phyloP scores from a whole-genome alignment of 495 filamentous ascomycete species.

The Podospora comata region DNA sequence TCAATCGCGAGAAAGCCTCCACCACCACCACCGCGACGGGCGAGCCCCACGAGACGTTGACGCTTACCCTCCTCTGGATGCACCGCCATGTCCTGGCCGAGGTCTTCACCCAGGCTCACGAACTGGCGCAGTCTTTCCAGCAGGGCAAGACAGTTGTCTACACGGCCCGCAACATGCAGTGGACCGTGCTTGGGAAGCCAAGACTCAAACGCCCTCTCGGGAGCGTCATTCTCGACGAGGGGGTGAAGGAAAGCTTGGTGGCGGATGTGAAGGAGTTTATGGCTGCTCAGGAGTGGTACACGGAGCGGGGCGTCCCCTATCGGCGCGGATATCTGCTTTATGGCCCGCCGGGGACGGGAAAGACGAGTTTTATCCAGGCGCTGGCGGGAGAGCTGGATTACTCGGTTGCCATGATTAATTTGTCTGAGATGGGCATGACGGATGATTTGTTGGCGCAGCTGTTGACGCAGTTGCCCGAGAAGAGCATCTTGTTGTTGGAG shows the following conservation, averaged over 20 bases:
- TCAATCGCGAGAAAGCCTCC: constrained; percentile 77
- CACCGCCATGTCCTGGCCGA: constrained; percentile 82
- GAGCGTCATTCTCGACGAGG: constrained; percentile 82
- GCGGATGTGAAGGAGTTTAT: constrained; percentile 84
- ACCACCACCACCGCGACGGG: constrained; percentile 70
- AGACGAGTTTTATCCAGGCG: constrained; percentile 95
- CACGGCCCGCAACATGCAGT: constrained; percentile 73
- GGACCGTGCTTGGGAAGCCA: constrained; percentile 83
- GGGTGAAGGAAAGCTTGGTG: constrained; percentile 82
- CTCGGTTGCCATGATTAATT: constrained; percentile 88
- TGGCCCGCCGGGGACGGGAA: constrained; percentile 90
- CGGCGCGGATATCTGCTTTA: constrained; percentile 90
- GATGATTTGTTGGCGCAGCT: constrained; percentile 89
- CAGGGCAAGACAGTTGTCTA: constrained; percentile 96
- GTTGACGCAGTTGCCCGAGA: constrained; percentile 78
- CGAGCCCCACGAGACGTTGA: constrained; percentile 90
- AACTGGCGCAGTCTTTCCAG: constrained; percentile 66
- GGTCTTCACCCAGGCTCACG: constrained; percentile 80
- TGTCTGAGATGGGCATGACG: constrained; percentile 88
- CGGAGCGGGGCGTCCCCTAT: constrained; percentile 92
- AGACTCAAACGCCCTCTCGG: constrained; percentile 81
- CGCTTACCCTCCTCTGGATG: constrained; percentile 84
- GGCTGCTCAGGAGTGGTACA: constrained; percentile 76
- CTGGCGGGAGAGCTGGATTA: constrained; percentile 90
- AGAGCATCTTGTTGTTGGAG: constrained; percentile 84